Evolutionary conservation across 1,284 basidiomycete species (phyloP), one percentile per base, ranked within the genome.

Genomic region (Leccinum angustisporum): DNA sequence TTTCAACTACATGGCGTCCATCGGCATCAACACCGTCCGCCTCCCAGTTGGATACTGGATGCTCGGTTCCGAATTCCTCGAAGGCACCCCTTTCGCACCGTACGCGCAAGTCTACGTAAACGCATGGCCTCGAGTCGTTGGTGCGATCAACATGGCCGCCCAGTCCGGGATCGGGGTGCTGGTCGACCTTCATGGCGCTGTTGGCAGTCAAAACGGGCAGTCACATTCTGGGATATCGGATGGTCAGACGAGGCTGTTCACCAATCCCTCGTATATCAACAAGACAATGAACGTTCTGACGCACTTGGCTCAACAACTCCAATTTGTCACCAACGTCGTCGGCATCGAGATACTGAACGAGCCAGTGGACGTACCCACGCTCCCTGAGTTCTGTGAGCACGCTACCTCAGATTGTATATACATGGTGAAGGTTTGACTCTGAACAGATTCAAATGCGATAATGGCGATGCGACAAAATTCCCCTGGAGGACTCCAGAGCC

Each of bases 321-420:
- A 78, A 33, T 73, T 78, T 59, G 86, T 91, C 18, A 86, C 85
- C 58, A 93, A 94, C 68, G 81, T 93, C 18, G 84, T 91, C 50
- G 92, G 90, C 1, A 86, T 94, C 52, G 81, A 93, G 70, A 75
- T 94, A 31, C 73, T 93, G 60, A 94, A 94, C 70, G 92, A 94
- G 70, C 91, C 91, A 0, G 62, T 77, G 30, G 77, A 86, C 66
- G 76, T 70, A n/a, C 74, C 77, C 5, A 73, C 67, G 25, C 76
- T 89, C n/a, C 63, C 69, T 11, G 76, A 77, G 63, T 88, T 89
- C 67, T 88, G 87, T 87, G n/a, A 56, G 69, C 11, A 5, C 33
- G 1, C 3, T 21, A 8, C 38, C 3, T 3, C 18, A 5, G 1
- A 21, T 48, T 16, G 1, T 16, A 5, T 27, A 34, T 6, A 10